Evolutionary conservation across 2,329 filamentous ascomycete species (phyloP).

Genomic region (Sarocladium brachiariae): DNA sequence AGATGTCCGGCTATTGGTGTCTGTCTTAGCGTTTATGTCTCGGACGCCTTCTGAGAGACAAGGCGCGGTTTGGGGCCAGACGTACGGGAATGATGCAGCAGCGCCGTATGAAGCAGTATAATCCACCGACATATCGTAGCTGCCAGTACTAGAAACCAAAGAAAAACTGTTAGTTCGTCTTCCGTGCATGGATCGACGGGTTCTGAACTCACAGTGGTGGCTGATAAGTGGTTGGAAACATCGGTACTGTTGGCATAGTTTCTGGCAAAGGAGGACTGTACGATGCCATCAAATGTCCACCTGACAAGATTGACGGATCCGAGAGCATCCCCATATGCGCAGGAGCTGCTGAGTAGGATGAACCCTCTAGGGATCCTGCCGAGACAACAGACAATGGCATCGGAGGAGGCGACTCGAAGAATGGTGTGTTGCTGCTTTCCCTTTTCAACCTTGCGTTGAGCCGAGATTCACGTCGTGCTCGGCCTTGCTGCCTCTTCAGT

Average conservation of each 20-base stretch:
- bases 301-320: slow-evolving; percentile 25
- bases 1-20: slow-evolving; percentile 29
- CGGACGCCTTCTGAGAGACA: slow-evolving; percentile 7
- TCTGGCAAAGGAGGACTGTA: slow-evolving; percentile 44
- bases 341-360: slow-evolving; percentile 45
- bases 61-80: slow-evolving; percentile 4
- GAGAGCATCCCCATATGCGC: slow-evolving; percentile 44
- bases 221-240: slow-evolving; percentile 27
- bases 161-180: neutral
- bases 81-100: slow-evolving; percentile 34
- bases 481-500: slow-evolving; percentile 54
- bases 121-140: slow-evolving; percentile 38
- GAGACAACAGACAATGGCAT: slow-evolving; percentile 30
- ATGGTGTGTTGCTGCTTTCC: slow-evolving; percentile 37
- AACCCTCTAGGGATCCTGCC: slow-evolving; percentile 34
- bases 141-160: slow-evolving; percentile 19
- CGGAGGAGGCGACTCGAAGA: slow-evolving; percentile 30
- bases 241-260: slow-evolving; percentile 28
- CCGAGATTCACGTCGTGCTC: slow-evolving; percentile 52
- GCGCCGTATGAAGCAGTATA: slow-evolving; percentile 32
- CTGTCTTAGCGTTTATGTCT: neutral
- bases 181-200: neutral
- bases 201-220: slow-evolving; percentile 28
- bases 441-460: slow-evolving; percentile 43
- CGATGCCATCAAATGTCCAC: slow-evolving; percentile 35